Conservation (phyloP, 805 yeast genomes). For the Monosporozyma servazzii region DNA sequence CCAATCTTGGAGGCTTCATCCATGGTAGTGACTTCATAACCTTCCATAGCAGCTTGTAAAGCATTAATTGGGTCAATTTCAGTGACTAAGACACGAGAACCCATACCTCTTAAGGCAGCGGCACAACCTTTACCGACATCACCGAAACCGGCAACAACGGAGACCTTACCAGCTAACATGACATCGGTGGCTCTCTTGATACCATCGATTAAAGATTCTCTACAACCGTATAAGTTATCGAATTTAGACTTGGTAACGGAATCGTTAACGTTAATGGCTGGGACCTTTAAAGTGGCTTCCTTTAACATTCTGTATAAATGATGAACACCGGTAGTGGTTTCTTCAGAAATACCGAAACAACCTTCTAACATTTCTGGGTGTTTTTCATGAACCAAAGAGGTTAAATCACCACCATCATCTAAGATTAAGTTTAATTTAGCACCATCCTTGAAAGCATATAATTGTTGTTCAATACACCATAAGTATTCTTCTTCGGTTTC, state of each 20-base stretch:
- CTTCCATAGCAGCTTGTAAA: slow-evolving; percentile 97
- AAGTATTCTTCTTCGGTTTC: slow-evolving; percentile 99
- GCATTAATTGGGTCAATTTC: slow-evolving; percentile 99
- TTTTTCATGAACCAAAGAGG: slow-evolving; percentile 92
- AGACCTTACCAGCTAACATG: slow-evolving; percentile 98
- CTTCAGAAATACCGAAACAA: slow-evolving; percentile 96
- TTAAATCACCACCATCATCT: slow-evolving; percentile 99
- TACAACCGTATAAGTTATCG: slow-evolving; percentile 98
- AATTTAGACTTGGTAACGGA: slow-evolving; percentile 98
- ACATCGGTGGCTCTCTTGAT: slow-evolving; percentile 99
- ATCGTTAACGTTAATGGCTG: slow-evolving; percentile 98
- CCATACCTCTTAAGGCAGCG: slow-evolving; percentile 97
- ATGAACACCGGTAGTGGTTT: slow-evolving; percentile 99
- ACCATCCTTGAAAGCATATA: slow-evolving; percentile 93
- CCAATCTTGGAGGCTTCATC: slow-evolving; percentile 87
- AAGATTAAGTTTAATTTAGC: slow-evolving; percentile 92
- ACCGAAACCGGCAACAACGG: slow-evolving; percentile 99
- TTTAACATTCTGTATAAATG: slow-evolving; percentile 93
- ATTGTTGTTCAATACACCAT: slow-evolving; percentile 99
- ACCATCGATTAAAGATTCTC: slow-evolving; percentile 98
- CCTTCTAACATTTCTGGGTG: slow-evolving; percentile 94
- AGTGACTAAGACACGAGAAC: slow-evolving; percentile 95
- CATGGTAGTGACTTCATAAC: slow-evolving; percentile 94
- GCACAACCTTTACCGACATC: slow-evolving; percentile 99
- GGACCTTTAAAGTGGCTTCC: slow-evolving; percentile 85